Percentiles rank a stretch among this genome's conserved stretches.
Conservation (phyloP, 2,329 filamentous ascomycete genomes). For the Apiospora koreana region DNA sequence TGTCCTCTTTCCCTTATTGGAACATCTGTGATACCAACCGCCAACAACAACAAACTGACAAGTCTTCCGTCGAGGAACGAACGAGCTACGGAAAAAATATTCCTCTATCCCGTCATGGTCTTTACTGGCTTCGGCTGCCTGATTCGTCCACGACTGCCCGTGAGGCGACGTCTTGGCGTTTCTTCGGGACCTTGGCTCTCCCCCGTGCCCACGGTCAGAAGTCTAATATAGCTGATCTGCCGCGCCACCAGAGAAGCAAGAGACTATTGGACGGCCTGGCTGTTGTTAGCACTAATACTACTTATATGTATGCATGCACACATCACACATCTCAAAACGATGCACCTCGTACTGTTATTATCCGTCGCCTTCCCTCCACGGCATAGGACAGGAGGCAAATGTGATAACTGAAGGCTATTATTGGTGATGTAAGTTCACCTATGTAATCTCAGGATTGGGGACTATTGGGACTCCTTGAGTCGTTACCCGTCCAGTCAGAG, state of each 20-base stretch:
- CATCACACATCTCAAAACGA: not conserved
- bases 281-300: not conserved
- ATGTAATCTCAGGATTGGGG: not conserved
- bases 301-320: too few species aligned
- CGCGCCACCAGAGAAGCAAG: not conserved
- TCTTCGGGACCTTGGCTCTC: not conserved
- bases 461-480: not conserved
- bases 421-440: not conserved
- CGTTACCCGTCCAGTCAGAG: not conserved
- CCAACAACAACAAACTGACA: not conserved
- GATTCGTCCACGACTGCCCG: not conserved
- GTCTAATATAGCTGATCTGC: slow-evolving; percentile 10
- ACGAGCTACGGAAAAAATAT: not conserved
- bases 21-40: not conserved
- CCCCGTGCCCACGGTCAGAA: not conserved
- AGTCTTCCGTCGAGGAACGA: not conserved
- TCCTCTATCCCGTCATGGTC: not conserved
- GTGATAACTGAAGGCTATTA: not conserved
- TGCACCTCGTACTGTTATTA: not conserved
- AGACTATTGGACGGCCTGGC: not conserved
- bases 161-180: not conserved
- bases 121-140: not conserved
- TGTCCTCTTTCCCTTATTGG: not conserved
- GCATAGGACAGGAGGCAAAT: not conserved
- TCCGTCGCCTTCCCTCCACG: not conserved